Evolutionary conservation across 2,329 filamentous ascomycete species (phyloP), one percentile per base, ranked within the genome.

Genomic region (Rhinocladiella mackenziei): DNA sequence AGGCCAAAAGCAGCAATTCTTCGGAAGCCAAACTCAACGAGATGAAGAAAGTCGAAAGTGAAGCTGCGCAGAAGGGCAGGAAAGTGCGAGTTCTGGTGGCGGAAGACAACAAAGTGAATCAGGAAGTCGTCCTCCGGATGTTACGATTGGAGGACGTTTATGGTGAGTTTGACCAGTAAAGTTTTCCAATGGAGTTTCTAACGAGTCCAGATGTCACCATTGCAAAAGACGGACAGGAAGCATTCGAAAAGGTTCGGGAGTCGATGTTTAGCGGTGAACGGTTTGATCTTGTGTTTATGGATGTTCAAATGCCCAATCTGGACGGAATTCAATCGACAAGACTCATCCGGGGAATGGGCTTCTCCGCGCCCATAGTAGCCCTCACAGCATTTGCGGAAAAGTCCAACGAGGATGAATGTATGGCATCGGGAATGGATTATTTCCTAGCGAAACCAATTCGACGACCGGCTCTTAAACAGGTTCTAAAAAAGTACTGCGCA

Each of bases 281-380:
- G 2, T 95, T 91, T 61, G 87, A 94, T 56, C 73, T 96, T 18
- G 91, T 96, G 51, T 92, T 95, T 60, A 96, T 95, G 89, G 89
- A 96, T 58, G 84, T 95, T 5, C 87, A 80, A 66, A 96, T 96
- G 89, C 89, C 89, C 3, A 94, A 92, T 51, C 76, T 96, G 10
- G 89, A 95, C 59, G 89, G 89, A 1, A 70, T 96, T 17, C 84
- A 95, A 62, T 89, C 84, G 34, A 95, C 89, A 1, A 78, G 83
- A 7, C 71, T 94, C 23, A 95, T 96, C 56, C 80, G 89, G 5
- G 73, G 88, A 61, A 85, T 91, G 71, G 89, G 89, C 1, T 96
- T 92, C 65, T 81, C 77, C 8, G 84, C 85, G 1, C 89, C 89
- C 0, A 95, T 96, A 50, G 88, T 96, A 10, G 89, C 89, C 0